A percentile compares a stretch with the other conserved stretches of the same genome.
phyloP scores from a whole-genome alignment of 1,284 basidiomycete species.

The Anthracocystis setariae region DNA sequence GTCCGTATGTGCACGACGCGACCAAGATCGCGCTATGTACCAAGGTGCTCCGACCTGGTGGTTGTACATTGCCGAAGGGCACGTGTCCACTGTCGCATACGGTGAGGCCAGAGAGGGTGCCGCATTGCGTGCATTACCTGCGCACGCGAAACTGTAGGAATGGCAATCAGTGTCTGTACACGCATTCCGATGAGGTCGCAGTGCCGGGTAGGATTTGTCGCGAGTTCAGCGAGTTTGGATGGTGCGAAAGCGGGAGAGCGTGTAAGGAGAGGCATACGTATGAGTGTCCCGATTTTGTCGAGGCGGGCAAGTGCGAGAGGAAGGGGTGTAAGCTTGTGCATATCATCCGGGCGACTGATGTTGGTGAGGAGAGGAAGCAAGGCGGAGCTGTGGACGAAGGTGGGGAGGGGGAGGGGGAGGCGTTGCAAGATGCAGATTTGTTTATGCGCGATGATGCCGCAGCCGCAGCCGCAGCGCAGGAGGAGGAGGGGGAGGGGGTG shows the following conservation, averaged over 20 bases:
- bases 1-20: slow-evolving; percentile 62
- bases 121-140: slow-evolving; percentile 64
- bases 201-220: slow-evolving; percentile 44
- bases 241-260: slow-evolving; percentile 56
- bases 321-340: slow-evolving; percentile 59
- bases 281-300: slow-evolving; percentile 64
- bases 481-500: background rate
- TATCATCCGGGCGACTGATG: slow-evolving; percentile 37
- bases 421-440: slow-evolving; percentile 18
- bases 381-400: slow-evolving; percentile 1
- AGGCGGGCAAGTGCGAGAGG: slow-evolving; percentile 52
- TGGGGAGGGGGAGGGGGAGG: slow-evolving; percentile 4
- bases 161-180: slow-evolving; percentile 58
- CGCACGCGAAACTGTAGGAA: slow-evolving; percentile 54
- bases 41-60: slow-evolving; percentile 51
- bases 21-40: slow-evolving; percentile 62
- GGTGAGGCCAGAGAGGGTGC: slow-evolving; percentile 49
- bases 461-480: slow-evolving; percentile 20
- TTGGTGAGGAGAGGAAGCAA: slow-evolving; percentile 3
- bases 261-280: slow-evolving; percentile 61
- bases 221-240: slow-evolving; percentile 58
- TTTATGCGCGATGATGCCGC: slow-evolving; percentile 58
- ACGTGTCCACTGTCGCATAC: slow-evolving; percentile 62
- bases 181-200: slow-evolving; percentile 37
- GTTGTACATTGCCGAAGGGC: slow-evolving; percentile 55